phyloP scores from a whole-genome alignment of 2,329 filamentous ascomycete genomes.

The Claviceps sp. region DNA sequence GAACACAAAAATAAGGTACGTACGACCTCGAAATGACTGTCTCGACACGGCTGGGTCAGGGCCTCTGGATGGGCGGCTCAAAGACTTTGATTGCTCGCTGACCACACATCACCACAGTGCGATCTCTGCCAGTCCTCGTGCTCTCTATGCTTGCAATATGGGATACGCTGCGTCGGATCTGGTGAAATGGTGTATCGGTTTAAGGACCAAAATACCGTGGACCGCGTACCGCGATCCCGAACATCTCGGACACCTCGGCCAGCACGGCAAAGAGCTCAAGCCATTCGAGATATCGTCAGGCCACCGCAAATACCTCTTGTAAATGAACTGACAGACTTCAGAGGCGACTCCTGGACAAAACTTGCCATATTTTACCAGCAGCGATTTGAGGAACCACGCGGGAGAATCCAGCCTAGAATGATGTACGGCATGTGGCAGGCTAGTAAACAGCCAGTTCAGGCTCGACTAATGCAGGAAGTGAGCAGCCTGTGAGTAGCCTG shows the following conservation, averaged over 20 bases:
- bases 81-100: not conserved
- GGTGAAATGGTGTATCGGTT: slow-evolving; percentile 3
- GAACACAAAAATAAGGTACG: slow-evolving; percentile 7
- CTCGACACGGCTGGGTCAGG: not conserved
- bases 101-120: not conserved
- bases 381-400: slow-evolving; percentile 1
- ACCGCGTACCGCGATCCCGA: not conserved
- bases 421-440: not conserved
- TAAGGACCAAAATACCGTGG: slow-evolving; percentile 4
- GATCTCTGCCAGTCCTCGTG: slow-evolving; percentile 5
- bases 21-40: not conserved
- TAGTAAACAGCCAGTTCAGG: not conserved
- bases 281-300: not conserved
- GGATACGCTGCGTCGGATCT: slow-evolving; percentile 4
- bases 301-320: slow-evolving; percentile 1
- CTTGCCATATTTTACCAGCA: slow-evolving; percentile 3
- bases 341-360: slow-evolving; percentile 3
- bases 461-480: slow-evolving; percentile 1
- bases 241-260: not conserved
- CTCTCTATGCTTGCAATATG: slow-evolving; percentile 3
- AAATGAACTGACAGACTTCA: slow-evolving; percentile 3
- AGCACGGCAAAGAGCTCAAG: not conserved
- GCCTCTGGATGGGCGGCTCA: not conserved
- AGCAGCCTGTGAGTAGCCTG: not conserved
- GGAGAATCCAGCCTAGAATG: not conserved